Conservation (phyloP, 2,329 filamentous ascomycete genomes). For the Pseudogymnoascus sp. region DNA sequence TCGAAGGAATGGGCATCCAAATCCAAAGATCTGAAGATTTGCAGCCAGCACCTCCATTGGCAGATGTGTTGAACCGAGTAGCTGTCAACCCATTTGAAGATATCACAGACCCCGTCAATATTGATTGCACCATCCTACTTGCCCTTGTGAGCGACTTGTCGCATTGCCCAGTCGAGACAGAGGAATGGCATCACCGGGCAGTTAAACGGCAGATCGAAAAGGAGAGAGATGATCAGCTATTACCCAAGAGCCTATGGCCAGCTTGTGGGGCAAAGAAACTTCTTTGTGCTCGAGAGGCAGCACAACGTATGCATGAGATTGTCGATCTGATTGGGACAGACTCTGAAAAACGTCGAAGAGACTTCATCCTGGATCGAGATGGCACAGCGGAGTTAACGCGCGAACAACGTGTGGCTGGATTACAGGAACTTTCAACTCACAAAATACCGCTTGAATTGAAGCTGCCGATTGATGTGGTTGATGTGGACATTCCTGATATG, state of each 20-base stretch:
- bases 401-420: conserved; percentile 27
- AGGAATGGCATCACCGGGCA: conserved; percentile 28
- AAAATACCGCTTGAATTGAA: conserved; percentile 44
- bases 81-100: conserved; percentile 32
- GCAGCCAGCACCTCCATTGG: conserved; percentile 15
- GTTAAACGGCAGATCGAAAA: conserved; percentile 49
- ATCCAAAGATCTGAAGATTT: conserved; percentile 26
- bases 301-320: conserved; percentile 56
- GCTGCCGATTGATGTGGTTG: conserved; percentile 51
- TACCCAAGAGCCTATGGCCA: conserved; percentile 56
- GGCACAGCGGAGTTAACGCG: conserved; percentile 19
- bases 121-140: conserved; percentile 59
- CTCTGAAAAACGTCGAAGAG: conserved; percentile 48
- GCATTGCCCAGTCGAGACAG: conserved; percentile 26
- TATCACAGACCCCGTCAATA: conserved; percentile 41
- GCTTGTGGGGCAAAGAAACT: conserved; percentile 46
- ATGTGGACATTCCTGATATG: conserved; percentile 35
- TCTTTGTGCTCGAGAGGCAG: conserved; percentile 56
- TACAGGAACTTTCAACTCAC: conserved; percentile 45
- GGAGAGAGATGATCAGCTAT: conserved; percentile 51
- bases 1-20: conserved; percentile 40
- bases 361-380: conserved; percentile 43
- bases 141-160: conserved; percentile 60
- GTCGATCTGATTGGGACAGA: conserved; percentile 53
- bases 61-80: conserved; percentile 27